Conservation (phyloP, 1,139 yeast species). For the Arxiozyma slooffiae region DNA sequence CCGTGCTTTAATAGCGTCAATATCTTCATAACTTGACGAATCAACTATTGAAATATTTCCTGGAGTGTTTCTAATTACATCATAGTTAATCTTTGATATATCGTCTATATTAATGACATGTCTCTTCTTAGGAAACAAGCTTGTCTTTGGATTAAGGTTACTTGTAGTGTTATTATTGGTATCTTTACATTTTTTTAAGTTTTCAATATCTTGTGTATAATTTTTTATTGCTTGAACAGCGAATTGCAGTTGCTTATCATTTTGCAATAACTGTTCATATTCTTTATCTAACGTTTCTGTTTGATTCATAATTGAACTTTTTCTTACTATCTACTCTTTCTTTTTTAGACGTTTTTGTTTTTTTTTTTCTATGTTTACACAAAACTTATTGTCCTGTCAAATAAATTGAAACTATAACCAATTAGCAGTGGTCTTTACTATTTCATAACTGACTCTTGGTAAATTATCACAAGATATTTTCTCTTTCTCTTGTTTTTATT, state of each 20-base stretch:
- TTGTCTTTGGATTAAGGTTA: not conserved
- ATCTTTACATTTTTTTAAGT: not conserved
- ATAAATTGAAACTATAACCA: not conserved
- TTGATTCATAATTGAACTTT: not conserved
- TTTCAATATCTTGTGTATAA: constrained; percentile 1
- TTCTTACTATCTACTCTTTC: not conserved
- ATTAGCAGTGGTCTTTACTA: not conserved
- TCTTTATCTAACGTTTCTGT: not conserved
- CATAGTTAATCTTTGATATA: constrained; percentile 28
- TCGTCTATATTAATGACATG: constrained; percentile 29
- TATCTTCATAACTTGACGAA: constrained; percentile 14
- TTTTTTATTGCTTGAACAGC: constrained; percentile 9
- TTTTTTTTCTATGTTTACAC: no score
- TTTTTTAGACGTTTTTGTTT: no score
- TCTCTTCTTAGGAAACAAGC: constrained; percentile 14
- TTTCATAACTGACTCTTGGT: no score
- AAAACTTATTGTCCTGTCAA: not conserved
- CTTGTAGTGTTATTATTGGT: constrained; percentile 8
- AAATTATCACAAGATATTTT: not conserved
- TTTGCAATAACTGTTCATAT: constrained; percentile 3
- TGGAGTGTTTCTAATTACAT: constrained; percentile 28
- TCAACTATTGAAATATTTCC: constrained; percentile 18
- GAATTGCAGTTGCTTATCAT: constrained; percentile 12
- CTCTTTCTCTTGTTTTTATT: not conserved
- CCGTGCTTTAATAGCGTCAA: constrained; percentile 22